Evolutionary conservation across 1,284 basidiomycete genomes (phyloP).

Genomic region (Pseudozyma hubeiensis): DNA sequence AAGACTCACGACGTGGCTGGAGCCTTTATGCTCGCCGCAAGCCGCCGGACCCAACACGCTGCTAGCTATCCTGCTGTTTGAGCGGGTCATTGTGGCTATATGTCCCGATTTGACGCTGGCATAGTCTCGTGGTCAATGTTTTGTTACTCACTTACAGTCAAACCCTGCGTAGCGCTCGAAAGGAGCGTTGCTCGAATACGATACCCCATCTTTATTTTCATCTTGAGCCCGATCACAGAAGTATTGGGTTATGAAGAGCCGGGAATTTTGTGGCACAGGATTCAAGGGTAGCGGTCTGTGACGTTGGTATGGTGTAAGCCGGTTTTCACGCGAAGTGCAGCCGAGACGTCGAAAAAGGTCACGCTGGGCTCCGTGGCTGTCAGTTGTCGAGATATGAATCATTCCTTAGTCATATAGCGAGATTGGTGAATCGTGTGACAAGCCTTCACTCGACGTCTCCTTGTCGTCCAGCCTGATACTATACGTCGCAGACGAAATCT

Average conservation of each 20-base stretch:
- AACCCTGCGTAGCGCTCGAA: not conserved
- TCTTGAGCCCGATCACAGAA: no score
- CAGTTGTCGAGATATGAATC: conserved; percentile 12
- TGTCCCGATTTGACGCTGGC: conserved; percentile 36
- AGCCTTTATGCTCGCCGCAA: conserved; percentile 47
- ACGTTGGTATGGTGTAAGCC: conserved; percentile 18
- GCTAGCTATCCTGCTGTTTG: conserved; percentile 44
- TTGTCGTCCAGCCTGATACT: no score
- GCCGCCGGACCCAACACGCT: conserved; percentile 50
- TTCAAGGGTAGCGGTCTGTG: no score
- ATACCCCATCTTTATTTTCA: no score
- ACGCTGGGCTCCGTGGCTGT: not conserved
- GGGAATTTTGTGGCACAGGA: no score
- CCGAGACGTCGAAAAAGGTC: conserved; percentile 21
- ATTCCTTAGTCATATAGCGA: conserved; percentile 1
- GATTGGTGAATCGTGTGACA: no score
- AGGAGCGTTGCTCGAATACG: no score
- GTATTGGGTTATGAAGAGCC: no score
- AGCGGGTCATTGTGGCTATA: conserved; percentile 38
- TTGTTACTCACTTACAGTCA: not conserved
- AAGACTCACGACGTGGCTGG: conserved; percentile 35
- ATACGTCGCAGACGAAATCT: no score
- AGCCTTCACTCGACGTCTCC: no score
- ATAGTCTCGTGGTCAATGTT: not conserved
- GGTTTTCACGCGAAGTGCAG: conserved; percentile 39